Base-by-base conservation (phyloP, 257 asterid genomes). In the Paraleonurus japonicus region DNA sequence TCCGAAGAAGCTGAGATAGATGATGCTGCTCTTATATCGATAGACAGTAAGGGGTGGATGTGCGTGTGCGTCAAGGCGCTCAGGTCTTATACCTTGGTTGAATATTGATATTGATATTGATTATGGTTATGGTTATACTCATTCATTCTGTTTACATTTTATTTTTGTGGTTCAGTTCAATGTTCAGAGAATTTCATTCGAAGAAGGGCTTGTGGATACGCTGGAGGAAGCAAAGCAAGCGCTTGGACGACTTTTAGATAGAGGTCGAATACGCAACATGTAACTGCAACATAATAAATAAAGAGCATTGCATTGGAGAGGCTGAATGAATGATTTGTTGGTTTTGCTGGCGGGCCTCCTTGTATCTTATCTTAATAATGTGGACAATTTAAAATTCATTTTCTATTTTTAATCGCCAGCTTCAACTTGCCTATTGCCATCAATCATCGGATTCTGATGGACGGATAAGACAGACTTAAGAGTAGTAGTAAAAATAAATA, bases 31-130 rank as follows among this genome's bases (percentile, higher is more conserved):
- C 91, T 89, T 30, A 94, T 94, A 83, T 94, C 99, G 5, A 89
- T 88, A 67, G 97, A 94, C 77, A 91, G 97, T 78, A 89, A 81
- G 81, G 96, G 7, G 78, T 87, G 3, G 98, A 91, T 79, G 70
- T 94, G 39, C 95, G 99, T 47, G 99, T 91, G 54, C 96, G 97
- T 27, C 96, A 89, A 81, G 97, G 97, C 47, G 96, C 92, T 57
- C 95, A 92, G 97, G 97, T 92, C 33, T 23, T 55, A 5, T 17
- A 1, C 58, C 66, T 10, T 22, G 26, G 73, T 12, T 23, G 19
- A 16, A 22, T 26, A 12, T 57, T n/a, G n/a, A n/a, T n/a, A n/a
- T n/a, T n/a, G n/a, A n/a, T n/a, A n/a, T n/a, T n/a, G n/a, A n/a
- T n/a, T n/a, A n/a, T n/a, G n/a, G n/a, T n/a, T 55, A 48, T 13